These are phyloP conservation scores for Eragrostis nindensis DNA, from an alignment of 176 grass and related monocot species.

Conservation along the genomic window DNA sequence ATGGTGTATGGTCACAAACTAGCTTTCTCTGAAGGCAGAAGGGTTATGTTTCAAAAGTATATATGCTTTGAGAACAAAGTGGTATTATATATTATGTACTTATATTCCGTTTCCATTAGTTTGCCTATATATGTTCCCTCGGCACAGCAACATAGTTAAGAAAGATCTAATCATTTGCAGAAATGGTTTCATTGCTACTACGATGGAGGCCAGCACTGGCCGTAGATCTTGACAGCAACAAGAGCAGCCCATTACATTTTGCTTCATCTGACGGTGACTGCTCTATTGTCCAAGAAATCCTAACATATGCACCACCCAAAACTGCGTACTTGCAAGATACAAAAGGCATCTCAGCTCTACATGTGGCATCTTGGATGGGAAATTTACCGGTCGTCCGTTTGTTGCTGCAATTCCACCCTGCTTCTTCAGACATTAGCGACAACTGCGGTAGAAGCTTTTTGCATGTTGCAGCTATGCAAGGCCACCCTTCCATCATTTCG, in stretches of 20 bases:
- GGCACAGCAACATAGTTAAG: too few relatives aligned
- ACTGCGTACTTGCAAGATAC: slow-evolving; percentile 33
- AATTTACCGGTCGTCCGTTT: slow-evolving; percentile 14
- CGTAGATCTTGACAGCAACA: slow-evolving; percentile 6
- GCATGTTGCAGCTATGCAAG: slow-evolving; percentile 34
- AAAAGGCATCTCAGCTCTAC: slow-evolving; percentile 41
- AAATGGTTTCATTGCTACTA: slow-evolving; percentile 47
- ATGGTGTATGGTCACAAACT: too few relatives aligned
- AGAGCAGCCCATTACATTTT: slow-evolving; percentile 43
- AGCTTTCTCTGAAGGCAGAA: not conserved
- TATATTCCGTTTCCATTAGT: not conserved
- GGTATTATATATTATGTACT: not conserved
- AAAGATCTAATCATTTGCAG: slow-evolving; percentile 16
- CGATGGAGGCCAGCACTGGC: slow-evolving; percentile 38
- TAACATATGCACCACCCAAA: not conserved
- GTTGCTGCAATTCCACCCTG: slow-evolving; percentile 29
- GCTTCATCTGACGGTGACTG: slow-evolving; percentile 45
- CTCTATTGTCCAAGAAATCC: slow-evolving; percentile 10
- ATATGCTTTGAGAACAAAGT: not conserved
- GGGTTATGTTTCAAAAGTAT: not conserved
- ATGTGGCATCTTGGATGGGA: slow-evolving; percentile 41
- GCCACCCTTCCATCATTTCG: not conserved
- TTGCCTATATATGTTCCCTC: too few relatives aligned
- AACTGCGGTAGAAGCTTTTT: slow-evolving; percentile 47
- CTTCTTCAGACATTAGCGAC: slow-evolving; percentile 40